Base-by-base conservation (phyloP, 257 asterid species). In the Paraleonurus japonicus region DNA sequence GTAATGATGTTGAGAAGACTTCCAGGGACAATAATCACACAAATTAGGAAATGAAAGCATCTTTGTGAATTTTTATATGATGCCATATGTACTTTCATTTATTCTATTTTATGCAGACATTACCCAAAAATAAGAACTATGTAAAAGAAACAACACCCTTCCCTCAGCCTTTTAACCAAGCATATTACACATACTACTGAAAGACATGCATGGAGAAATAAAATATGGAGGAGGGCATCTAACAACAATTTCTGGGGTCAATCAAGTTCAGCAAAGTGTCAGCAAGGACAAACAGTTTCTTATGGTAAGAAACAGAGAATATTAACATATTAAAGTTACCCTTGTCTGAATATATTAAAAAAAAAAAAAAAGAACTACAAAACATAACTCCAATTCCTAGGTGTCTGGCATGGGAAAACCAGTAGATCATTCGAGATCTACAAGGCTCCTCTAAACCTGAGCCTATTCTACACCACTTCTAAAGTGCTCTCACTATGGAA, bases 21-120 rank as follows among this genome's bases (percentile, higher is more conserved):
- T 27, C 64, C n/a, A 57, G 30, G 76, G 66, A 47, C 65, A 69
- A 62, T 73, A 69, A 50, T 35, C 28, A 16, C 61, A 58, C 13
- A 30, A 27, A 23, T 41, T 57, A 47, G 41, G 61, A 27, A 69
- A 48, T 45, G 19, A 26, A 62, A 43, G 48, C 65, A 57, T 69
- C 20, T 35, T 41, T 50, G 66, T 47, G 17, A 17, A 59, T 70
- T 22, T n/a, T 16, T 19, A 43, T 64, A n/a, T 17, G 57, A 60
- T 59, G 37, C 24, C 60, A 60, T 50, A 22, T 32, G 55, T 33
- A 24, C 17, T 24, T 32, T 1, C 37, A 33, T 59, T 47, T 20
- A 55, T 26, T 39, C 27, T 62, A 7, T 28, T 23, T 12, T 4
- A 50, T 27, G 62, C 11, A 24, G 35, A 16, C 45, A 47, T 26